These are phyloP conservation scores for Candida sojae DNA, from an alignment of 1,139 yeast species.

Conservation along the genomic window DNA sequence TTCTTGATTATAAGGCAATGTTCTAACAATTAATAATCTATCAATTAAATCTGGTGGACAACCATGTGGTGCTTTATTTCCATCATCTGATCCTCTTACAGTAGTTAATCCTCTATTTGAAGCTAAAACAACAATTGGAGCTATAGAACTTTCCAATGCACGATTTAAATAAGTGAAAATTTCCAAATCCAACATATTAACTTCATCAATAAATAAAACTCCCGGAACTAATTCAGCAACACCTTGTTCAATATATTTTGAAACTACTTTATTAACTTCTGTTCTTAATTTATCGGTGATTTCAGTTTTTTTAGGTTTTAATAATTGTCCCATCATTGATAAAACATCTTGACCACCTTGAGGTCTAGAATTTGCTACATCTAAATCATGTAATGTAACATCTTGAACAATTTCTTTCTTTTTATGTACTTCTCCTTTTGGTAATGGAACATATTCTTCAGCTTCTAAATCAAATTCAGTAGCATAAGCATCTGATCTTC, in stretches of 20 bases:
- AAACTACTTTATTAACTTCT: conserved; percentile 94
- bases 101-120: conserved; percentile 93
- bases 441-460: conserved; percentile 97
- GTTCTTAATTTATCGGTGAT: conserved; percentile 92
- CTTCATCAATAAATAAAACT: conserved; percentile 95
- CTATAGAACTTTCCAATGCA: conserved; percentile 88
- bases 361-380: conserved; percentile 94
- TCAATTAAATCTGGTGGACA: conserved; percentile 94
- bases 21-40: conserved; percentile 85
- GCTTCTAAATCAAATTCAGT: conserved; percentile 98
- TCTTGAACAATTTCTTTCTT: conserved; percentile 98
- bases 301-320: conserved; percentile 97
- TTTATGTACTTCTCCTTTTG: conserved; percentile 98
- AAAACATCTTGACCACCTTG: conserved; percentile 99
- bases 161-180: conserved; percentile 92
- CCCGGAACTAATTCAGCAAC: conserved; percentile 98
- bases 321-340: conserved; percentile 97
- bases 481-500: conserved; percentile 97
- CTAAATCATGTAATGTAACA: conserved; percentile 93
- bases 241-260: conserved; percentile 96
- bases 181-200: conserved; percentile 95
- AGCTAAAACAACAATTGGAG: conserved; percentile 93
- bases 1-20: conserved; percentile 80
- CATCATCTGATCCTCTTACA: conserved; percentile 87
- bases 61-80: conserved; percentile 84